phyloP scores from a whole-genome alignment of 768 basidiomycete genomes.

The Leccinellum albellum region DNA sequence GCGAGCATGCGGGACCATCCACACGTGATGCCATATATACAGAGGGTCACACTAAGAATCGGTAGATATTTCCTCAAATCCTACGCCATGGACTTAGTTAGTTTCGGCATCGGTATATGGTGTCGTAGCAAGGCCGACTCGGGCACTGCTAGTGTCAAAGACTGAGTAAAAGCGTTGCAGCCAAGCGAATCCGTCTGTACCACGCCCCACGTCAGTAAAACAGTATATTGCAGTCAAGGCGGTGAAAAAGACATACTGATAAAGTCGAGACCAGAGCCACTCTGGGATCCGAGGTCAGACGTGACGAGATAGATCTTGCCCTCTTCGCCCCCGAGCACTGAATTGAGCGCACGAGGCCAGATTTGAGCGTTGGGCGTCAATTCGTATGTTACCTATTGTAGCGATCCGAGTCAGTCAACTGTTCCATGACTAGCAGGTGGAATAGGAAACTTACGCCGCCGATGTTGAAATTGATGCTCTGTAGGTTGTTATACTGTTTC shows the following conservation, averaged over 20 bases:
- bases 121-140: constrained; percentile 27
- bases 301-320: constrained; percentile 53
- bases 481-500: constrained; percentile 43
- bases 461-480: constrained; percentile 53
- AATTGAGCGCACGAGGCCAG: constrained; percentile 62
- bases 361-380: constrained; percentile 65
- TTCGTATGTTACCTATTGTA: constrained; percentile 44
- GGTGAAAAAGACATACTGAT: constrained; percentile 41
- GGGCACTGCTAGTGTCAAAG: constrained; percentile 37
- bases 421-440: not conserved
- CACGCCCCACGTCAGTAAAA: not conserved
- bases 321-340: constrained; percentile 49
- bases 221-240: not conserved
- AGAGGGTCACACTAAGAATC: not conserved
- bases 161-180: constrained; percentile 60
- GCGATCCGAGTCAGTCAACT: not conserved
- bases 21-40: not conserved
- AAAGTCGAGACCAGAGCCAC: constrained; percentile 61
- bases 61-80: not conserved
- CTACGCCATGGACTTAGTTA: not conserved
- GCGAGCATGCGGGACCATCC: not conserved
- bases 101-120: constrained; percentile 40
- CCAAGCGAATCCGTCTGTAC: constrained; percentile 52
- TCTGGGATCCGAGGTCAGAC: constrained; percentile 47
- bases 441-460: constrained; percentile 32